Evolutionary conservation across 805 yeast genomes (phyloP).

Genomic region (Lipomyces japonicus): DNA sequence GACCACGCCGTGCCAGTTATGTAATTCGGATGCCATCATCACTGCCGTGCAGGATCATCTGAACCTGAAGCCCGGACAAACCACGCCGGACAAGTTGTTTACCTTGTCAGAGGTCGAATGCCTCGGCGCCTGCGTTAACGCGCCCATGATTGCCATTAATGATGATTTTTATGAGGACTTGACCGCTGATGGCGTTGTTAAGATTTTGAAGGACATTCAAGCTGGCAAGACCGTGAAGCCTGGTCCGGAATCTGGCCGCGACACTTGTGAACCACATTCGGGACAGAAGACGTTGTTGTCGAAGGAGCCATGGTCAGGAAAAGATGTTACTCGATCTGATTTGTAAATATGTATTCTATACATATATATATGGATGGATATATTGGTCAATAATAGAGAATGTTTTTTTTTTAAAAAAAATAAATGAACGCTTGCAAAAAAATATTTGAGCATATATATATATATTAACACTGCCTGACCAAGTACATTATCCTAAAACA

Average conservation of each 20-base stretch:
- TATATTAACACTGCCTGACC: no score
- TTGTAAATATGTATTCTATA: conserved; percentile 40
- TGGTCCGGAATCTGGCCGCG: conserved; percentile 65
- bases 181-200: conserved; percentile 60
- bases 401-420: conserved; percentile 6
- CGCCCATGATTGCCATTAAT: conserved; percentile 81
- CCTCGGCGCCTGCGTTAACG: conserved; percentile 88
- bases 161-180: conserved; percentile 82
- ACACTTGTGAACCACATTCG: conserved; percentile 70
- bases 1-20: conserved; percentile 83
- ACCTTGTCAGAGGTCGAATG: conserved; percentile 87
- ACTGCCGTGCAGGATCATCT: conserved; percentile 60
- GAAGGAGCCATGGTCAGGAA: conserved; percentile 64
- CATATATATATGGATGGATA: not conserved
- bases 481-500: no score
- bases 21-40: conserved; percentile 78
- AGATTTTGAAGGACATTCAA: conserved; percentile 59
- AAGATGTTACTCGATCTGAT: conserved; percentile 68
- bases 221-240: conserved; percentile 56
- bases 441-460: no score
- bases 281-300: conserved; percentile 61
- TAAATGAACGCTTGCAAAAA: no score
- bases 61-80: conserved; percentile 69
- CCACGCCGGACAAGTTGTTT: conserved; percentile 69
- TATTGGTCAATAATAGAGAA: not conserved